Base-by-base conservation (phyloP, 2,329 filamentous ascomycete genomes). In the Trichoderma pleuroti region DNA sequence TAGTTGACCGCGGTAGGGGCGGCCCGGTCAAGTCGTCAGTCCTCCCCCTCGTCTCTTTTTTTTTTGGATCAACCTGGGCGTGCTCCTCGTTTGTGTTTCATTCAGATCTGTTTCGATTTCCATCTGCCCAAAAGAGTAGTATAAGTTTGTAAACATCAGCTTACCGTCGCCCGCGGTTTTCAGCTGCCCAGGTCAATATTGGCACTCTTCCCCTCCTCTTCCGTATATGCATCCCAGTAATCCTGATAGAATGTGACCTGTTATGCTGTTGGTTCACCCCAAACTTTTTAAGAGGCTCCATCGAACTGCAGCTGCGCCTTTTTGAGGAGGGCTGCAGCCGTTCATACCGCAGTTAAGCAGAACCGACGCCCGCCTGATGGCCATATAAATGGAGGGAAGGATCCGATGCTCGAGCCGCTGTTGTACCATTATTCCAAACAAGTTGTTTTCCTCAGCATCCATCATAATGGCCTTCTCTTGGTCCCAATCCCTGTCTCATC, bases 381-480 rank as follows among this genome's bases (percentile, higher is more conserved):
- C 24, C 34, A 42, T 69, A 70, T 69, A 70, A 70, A 56, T 21
- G 24, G 67, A 36, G 12, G 34, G 32, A 56, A 46, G 34, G 18
- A 62, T 57, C 67, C 67, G 7, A 46, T 28, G 30, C 24, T 54
- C 21, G 12, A 36, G 30, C 34, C 39, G 21, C 5, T n/a, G n/a
- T 18, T 49, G 32, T 32, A 32, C 67, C 57, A 70, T 46, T 24
- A 42, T 39, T 36, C 34, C 10, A 52, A 52, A 21, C 46, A 52
- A 42, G 26, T n/a, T 54, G 56, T 56, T 57, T 46, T 18, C 10
- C 10, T 24, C 16, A 4, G 21, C 21, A 18, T 42, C 46, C 34
- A 57, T 64, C 59, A 61, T n/a, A 26, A 74, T 74, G 73, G 56
- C 46, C 7, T 65, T 66, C 59, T 28, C 57, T 24, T 68, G 69